Conservation (phyloP, 2,329 filamentous ascomycete species). For the Chrysosporium queenslandicum region DNA sequence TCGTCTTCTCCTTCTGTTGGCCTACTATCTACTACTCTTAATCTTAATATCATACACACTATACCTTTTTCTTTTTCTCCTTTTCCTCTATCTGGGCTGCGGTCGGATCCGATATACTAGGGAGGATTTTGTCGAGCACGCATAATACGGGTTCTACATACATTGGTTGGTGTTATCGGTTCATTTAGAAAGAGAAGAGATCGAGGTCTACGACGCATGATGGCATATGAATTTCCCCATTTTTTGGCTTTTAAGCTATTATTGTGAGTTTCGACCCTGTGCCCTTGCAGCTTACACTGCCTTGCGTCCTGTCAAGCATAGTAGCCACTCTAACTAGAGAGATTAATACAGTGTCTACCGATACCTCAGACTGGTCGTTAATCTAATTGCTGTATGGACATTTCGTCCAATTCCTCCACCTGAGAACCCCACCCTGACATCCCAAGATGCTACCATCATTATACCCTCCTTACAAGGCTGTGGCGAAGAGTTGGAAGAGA, state of each 20-base stretch:
- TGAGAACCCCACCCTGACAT: constrained; percentile 66
- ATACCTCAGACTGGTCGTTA: constrained; percentile 75
- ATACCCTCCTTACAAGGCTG: constrained; percentile 85
- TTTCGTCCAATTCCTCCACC: constrained; percentile 80
- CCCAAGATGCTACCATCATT: constrained; percentile 82
- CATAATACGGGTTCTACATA: background rate
- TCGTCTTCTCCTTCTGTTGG: too few species aligned
- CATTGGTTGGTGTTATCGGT: constrained; percentile 6
- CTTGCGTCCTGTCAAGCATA: too few species aligned
- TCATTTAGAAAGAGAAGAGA: background rate
- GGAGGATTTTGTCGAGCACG: background rate
- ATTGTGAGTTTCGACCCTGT: constrained; percentile 17
- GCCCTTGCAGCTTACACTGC: too few species aligned
- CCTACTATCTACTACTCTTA: constrained; percentile 6
- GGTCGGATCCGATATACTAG: background rate
- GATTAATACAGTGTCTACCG: constrained; percentile 60
- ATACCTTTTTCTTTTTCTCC: background rate
- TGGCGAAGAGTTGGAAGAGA: constrained; percentile 72
- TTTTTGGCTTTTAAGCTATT: constrained; percentile 17
- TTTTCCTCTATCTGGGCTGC: background rate
- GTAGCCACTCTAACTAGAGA: constrained; percentile 5
- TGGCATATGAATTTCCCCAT: constrained; percentile 17
- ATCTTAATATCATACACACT: background rate
- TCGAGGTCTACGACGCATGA: constrained; percentile 10
- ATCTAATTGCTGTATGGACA: constrained; percentile 73